Conservation (phyloP, 441 rosid species). For the Geranium incanum region DNA sequence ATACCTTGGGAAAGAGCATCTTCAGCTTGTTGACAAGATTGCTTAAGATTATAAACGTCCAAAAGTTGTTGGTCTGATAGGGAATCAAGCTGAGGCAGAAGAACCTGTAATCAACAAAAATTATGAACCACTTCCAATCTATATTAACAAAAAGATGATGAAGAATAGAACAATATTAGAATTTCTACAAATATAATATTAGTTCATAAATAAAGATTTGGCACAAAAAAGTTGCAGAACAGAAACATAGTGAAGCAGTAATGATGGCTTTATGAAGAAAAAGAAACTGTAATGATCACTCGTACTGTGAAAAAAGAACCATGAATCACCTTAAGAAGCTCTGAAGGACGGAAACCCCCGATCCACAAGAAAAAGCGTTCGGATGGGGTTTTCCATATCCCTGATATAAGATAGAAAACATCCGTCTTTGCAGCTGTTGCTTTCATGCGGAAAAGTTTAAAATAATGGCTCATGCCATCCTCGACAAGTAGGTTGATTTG, state of each 20-base stretch:
- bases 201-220: too few relatives aligned
- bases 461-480: conserved; percentile 47
- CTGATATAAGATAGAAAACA: conserved; percentile 59
- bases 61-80: conserved; percentile 57
- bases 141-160: not conserved
- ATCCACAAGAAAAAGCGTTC: conserved; percentile 66
- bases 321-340: conserved; percentile 54
- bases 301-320: not conserved
- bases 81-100: conserved; percentile 56
- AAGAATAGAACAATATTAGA: too few relatives aligned
- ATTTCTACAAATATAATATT: too few relatives aligned
- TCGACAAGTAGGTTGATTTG: conserved; percentile 53
- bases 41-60: conserved; percentile 46
- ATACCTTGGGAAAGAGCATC: conserved; percentile 90
- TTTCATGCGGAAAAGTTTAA: conserved; percentile 57
- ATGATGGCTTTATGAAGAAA: not conserved
- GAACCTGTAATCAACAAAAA: conserved; percentile 44
- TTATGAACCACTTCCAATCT: not conserved
- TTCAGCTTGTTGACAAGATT: conserved; percentile 89
- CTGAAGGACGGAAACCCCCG: conserved; percentile 63
- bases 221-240: too few relatives aligned
- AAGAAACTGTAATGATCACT: conserved; percentile 5
- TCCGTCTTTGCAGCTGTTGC: conserved; percentile 49
- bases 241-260: not conserved
- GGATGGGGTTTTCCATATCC: conserved; percentile 56